Evolutionary conservation across 176 grass and related monocot genomes (phyloP).

Genomic region (Phyllostachys edulis): DNA sequence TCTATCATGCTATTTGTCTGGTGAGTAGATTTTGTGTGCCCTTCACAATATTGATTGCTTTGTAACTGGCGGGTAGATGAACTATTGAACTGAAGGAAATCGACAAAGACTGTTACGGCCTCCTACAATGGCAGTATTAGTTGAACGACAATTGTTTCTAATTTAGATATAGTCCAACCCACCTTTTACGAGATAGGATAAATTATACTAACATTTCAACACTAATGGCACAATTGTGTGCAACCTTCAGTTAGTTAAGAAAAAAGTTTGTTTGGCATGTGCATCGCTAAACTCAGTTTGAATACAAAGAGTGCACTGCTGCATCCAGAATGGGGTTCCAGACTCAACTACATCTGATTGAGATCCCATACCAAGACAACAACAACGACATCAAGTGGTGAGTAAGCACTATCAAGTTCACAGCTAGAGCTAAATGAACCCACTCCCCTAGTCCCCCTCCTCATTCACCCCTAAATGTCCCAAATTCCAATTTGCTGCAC

Average conservation of each 20-base stretch:
- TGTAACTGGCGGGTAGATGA: background rate
- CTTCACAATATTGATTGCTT: background rate
- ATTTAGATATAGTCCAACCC: background rate
- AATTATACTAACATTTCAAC: background rate
- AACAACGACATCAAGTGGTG: background rate
- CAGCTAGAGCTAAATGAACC: background rate
- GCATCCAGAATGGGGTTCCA: background rate
- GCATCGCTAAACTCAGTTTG: background rate
- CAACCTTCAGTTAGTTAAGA: background rate
- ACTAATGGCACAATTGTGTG: background rate
- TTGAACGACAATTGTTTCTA: background rate
- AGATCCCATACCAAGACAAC: background rate
- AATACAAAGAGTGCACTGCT: background rate
- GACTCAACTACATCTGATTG: background rate
- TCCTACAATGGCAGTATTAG: background rate
- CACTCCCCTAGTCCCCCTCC: background rate
- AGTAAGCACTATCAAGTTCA: background rate
- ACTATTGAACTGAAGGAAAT: background rate
- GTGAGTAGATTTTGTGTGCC: background rate
- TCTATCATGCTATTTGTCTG: background rate
- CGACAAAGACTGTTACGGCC: background rate
- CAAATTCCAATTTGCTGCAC: background rate
- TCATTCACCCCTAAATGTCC: background rate
- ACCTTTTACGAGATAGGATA: background rate
- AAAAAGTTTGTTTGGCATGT: background rate